A percentile compares a stretch with the other conserved stretches of the same genome.
phyloP scores from a whole-genome alignment of 2,329 filamentous ascomycete genomes.

The Penicillium polonicum region DNA sequence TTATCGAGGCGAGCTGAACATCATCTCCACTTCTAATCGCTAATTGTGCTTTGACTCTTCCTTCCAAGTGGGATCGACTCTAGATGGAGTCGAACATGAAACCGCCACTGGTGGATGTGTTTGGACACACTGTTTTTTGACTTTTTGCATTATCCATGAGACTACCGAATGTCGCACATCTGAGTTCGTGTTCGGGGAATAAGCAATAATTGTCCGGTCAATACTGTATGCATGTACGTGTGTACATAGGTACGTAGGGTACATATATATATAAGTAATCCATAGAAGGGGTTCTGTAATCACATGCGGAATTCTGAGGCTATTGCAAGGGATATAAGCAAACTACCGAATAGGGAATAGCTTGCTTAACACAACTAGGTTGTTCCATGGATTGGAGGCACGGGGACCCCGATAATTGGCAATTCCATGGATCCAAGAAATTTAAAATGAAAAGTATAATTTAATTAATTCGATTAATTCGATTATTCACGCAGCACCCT shows the following conservation, averaged over 20 bases:
- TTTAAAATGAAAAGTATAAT: neutral
- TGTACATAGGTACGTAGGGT: neutral
- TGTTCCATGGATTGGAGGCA: slow-evolving; percentile 21
- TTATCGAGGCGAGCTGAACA: slow-evolving; percentile 22
- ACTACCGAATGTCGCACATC: slow-evolving; percentile 7
- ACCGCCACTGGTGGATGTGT: neutral
- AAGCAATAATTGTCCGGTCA: slow-evolving; percentile 4
- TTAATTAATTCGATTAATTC: neutral
- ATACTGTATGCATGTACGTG: neutral
- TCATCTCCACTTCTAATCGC: slow-evolving; percentile 11
- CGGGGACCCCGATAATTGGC: slow-evolving; percentile 15
- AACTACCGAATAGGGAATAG: slow-evolving; percentile 25
- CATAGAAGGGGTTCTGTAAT: neutral
- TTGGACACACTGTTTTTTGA: neutral
- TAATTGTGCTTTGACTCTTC: neutral
- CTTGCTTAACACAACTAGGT: neutral
- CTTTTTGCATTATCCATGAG: neutral
- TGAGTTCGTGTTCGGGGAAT: neutral
- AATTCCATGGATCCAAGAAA: neutral
- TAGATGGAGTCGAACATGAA: neutral
- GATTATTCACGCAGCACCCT: slow-evolving; percentile 25
- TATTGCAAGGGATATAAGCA: slow-evolving; percentile 17
- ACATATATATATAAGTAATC: neutral
- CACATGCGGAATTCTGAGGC: slow-evolving; percentile 1
- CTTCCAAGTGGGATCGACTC: slow-evolving; percentile 1